Evolutionary conservation across 768 basidiomycete species (phyloP).

Genomic region (Trametes meyenii): DNA sequence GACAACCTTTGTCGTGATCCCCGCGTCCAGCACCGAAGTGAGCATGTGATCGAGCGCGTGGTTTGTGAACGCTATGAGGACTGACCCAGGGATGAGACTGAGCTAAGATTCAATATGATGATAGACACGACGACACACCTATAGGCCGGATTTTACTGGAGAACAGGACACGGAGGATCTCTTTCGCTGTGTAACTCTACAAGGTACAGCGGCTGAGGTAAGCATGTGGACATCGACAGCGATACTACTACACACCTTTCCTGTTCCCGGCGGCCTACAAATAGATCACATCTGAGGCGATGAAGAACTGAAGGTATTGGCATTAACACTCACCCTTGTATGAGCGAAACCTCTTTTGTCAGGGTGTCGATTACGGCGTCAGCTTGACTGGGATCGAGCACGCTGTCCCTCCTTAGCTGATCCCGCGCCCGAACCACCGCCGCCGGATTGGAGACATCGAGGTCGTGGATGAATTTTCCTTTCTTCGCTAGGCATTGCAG

Average conservation of each 20-base stretch:
- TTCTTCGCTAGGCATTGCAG: conserved; percentile 53
- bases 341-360: conserved; percentile 60
- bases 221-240: background rate
- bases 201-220: background rate
- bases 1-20: conserved; percentile 64
- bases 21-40: conserved; percentile 60
- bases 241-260: conserved; percentile 53
- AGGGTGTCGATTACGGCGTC: conserved; percentile 68
- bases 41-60: conserved; percentile 81
- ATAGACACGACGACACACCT: background rate
- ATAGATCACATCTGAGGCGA: background rate
- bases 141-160: conserved; percentile 43
- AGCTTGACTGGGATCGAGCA: conserved; percentile 70
- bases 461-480: conserved; percentile 42
- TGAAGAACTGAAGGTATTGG: background rate
- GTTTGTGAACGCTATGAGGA: conserved; percentile 71
- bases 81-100: background rate
- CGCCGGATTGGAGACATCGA: conserved; percentile 43
- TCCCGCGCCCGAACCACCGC: conserved; percentile 47
- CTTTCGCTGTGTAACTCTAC: conserved; percentile 68
- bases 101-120: background rate
- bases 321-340: conserved; percentile 60
- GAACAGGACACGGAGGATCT: conserved; percentile 69
- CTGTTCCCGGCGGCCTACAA: conserved; percentile 75
- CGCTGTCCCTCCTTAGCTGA: conserved; percentile 47